Percentiles rank a stretch among this genome's conserved stretches.
Evolutionary conservation across 176 grass and related monocot genomes (phyloP).

Genomic region (Rhipidocladum racemiflorum): DNA sequence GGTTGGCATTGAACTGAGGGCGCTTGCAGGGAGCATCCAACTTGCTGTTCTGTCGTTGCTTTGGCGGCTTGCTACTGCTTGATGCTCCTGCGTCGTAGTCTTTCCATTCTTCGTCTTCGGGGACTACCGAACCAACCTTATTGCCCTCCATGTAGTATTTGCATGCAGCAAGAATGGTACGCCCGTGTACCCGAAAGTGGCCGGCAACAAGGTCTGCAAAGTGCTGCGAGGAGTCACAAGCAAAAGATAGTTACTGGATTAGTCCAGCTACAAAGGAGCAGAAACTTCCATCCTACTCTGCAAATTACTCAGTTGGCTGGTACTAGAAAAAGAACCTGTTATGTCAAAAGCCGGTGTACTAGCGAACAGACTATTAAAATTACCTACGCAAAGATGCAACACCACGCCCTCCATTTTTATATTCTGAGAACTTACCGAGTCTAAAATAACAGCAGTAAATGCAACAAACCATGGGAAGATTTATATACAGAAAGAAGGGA

Average conservation of each 20-base stretch:
- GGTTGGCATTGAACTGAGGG: not conserved
- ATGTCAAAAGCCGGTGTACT: not conserved
- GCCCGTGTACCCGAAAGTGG: conserved; percentile 59
- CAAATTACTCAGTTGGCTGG: not conserved
- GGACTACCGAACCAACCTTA: conserved; percentile 58
- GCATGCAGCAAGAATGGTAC: conserved; percentile 64
- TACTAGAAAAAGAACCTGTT: not conserved
- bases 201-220: conserved; percentile 70
- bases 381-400: not conserved
- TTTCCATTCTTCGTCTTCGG: conserved; percentile 35
- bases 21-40: not conserved
- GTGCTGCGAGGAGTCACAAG: conserved; percentile 50
- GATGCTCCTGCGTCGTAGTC: not conserved
- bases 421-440: not conserved
- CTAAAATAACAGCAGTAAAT: not conserved
- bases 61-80: conserved; percentile 3
- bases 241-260: not conserved
- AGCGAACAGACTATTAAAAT: not conserved
- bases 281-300: not conserved
- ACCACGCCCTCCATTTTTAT: not conserved
- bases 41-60: not conserved
- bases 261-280: not conserved
- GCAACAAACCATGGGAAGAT: not conserved
- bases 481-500: not conserved
- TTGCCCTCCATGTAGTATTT: conserved; percentile 70